A percentile compares a stretch with the other conserved stretches of the same genome.
Conservation (phyloP, 1,139 yeast genomes). For the Suhomyces bolitotheri region DNA sequence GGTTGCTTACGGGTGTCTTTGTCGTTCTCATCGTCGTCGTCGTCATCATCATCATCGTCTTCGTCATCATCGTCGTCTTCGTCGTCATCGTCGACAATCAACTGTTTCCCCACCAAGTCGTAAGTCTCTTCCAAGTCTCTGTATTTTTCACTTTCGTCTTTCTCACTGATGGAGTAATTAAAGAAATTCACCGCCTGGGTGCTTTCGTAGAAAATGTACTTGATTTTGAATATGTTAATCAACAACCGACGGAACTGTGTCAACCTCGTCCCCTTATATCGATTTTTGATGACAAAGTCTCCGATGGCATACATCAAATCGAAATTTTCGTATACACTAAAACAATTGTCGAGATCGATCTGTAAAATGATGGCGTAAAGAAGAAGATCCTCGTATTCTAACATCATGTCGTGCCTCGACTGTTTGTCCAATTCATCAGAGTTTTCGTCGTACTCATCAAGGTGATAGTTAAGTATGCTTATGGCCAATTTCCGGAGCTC, state of each 20-base stretch:
- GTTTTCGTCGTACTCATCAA: conserved; percentile 44
- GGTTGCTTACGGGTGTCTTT: conserved; percentile 12
- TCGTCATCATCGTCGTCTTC: conserved; percentile 11
- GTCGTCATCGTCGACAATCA: conserved; percentile 12
- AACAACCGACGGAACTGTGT: conserved; percentile 25
- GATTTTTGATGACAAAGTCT: conserved; percentile 33
- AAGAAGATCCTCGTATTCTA: conserved; percentile 21
- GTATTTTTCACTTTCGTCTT: conserved; percentile 32
- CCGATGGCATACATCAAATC: conserved; percentile 48
- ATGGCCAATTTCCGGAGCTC: conserved; percentile 41
- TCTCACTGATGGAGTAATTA: conserved; percentile 39
- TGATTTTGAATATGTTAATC: conserved; percentile 30
- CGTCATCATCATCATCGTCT: conserved; percentile 12
- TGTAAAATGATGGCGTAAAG: conserved; percentile 37
- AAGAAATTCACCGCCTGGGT: conserved; percentile 42
- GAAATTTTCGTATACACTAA: conserved; percentile 45
- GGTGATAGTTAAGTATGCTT: conserved; percentile 38
- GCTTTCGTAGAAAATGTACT: conserved; percentile 37
- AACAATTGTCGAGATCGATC: conserved; percentile 39
- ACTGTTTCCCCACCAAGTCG: conserved; percentile 25
- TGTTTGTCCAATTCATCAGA: conserved; percentile 26
- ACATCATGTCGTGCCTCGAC: conserved; percentile 1
- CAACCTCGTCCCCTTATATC: conserved; percentile 17
- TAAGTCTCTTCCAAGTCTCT: conserved; percentile 39
- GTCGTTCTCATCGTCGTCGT: conserved; percentile 7